A percentile compares a stretch with the other conserved stretches of the same genome.
These are phyloP conservation scores for Pelargonium myrrhifolium DNA, from an alignment of 441 rosid species.

Conservation along the genomic window DNA sequence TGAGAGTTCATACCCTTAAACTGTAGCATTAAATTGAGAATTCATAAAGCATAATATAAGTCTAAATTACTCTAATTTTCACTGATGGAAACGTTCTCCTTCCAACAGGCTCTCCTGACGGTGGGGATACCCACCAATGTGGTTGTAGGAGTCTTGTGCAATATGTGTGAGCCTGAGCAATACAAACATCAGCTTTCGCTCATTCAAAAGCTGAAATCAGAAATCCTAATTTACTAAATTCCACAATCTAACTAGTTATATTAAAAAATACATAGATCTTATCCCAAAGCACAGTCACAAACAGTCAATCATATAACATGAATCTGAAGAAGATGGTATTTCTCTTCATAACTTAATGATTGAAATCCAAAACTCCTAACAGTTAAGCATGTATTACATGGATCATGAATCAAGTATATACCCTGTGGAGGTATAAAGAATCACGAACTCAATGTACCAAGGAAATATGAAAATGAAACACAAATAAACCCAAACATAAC, in stretches of 20 bases:
- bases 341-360: no score
- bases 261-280: neutral
- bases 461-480: neutral
- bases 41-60: neutral
- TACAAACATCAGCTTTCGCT: conserved; percentile 22
- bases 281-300: neutral
- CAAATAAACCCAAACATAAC: neutral
- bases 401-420: neutral
- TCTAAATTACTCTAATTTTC: neutral
- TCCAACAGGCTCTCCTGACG: conserved; percentile 21
- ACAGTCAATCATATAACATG: no score
- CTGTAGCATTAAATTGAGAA: neutral
- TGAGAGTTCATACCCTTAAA: neutral
- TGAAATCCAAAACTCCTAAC: neutral
- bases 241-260: conserved; percentile 8
- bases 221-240: conserved; percentile 19
- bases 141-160: conserved; percentile 18
- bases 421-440: neutral
- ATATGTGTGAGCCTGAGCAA: conserved; percentile 23
- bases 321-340: no score
- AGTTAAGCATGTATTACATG: neutral
- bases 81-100: conserved; percentile 16
- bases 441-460: neutral
- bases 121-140: conserved; percentile 7
- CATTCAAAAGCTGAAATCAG: conserved; percentile 7